Percentiles rank a stretch among this genome's conserved stretches.
phyloP scores from a whole-genome alignment of 2,329 filamentous ascomycete genomes.

The Paracoccidioides brasiliensis region DNA sequence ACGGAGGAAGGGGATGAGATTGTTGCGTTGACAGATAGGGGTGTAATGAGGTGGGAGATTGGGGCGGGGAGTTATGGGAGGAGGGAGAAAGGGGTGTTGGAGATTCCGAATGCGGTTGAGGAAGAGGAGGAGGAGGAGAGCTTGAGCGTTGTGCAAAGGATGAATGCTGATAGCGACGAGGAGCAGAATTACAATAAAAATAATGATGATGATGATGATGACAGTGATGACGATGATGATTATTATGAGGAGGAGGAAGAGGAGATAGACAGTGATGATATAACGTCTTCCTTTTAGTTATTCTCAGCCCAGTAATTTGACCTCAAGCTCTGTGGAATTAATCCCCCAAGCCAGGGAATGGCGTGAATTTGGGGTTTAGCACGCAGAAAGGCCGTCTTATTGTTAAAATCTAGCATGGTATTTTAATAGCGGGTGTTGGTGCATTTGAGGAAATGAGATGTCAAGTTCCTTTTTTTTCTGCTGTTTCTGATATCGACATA shows the following conservation, averaged over 20 bases:
- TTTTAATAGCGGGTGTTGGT: too few relatives aligned
- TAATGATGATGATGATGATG: background rate
- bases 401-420: too few relatives aligned
- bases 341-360: too few relatives aligned
- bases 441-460: too few relatives aligned
- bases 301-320: too few relatives aligned
- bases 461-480: too few relatives aligned
- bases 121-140: background rate
- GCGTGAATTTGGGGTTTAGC: too few relatives aligned
- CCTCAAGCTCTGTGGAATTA: too few relatives aligned
- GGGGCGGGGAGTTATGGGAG: slow-evolving; percentile 17
- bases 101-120: background rate
- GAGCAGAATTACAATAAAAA: background rate
- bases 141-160: background rate
- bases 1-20: slow-evolving; percentile 25
- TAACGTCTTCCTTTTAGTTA: too few relatives aligned
- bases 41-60: slow-evolving; percentile 28
- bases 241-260: background rate
- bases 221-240: background rate
- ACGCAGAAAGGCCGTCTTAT: too few relatives aligned
- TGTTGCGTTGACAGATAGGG: slow-evolving; percentile 30
- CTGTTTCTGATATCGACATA: too few relatives aligned
- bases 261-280: background rate
- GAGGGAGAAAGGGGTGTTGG: slow-evolving; percentile 9
- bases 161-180: background rate